Conservation (phyloP, 2,329 filamentous ascomycete genomes). For the Alternaria conjuncta region DNA sequence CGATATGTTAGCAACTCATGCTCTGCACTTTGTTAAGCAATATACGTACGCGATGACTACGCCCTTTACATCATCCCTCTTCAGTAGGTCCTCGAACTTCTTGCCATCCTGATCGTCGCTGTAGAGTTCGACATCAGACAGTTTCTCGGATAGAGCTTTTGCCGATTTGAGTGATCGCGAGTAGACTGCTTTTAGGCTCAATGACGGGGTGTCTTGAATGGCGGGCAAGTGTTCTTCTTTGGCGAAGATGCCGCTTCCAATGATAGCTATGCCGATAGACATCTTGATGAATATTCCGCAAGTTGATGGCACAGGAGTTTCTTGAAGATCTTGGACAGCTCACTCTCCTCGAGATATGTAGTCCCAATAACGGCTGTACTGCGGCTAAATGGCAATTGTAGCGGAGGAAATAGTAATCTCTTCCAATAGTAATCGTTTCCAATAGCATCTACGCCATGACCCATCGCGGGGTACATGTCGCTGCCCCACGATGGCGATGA, state of each 20-base stretch:
- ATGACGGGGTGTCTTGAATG: conserved; percentile 59
- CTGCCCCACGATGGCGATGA: conserved; percentile 23
- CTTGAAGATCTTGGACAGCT: not conserved
- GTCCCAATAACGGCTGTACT: conserved; percentile 6
- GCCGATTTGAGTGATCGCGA: conserved; percentile 67
- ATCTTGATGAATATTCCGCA: not conserved
- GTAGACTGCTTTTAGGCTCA: conserved; percentile 70
- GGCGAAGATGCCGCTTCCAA: conserved; percentile 69
- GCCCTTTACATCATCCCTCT: conserved; percentile 61
- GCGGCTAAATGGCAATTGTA: conserved; percentile 28
- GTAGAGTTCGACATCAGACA: conserved; percentile 61
- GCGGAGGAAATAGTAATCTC: not conserved
- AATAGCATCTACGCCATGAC: conserved; percentile 10
- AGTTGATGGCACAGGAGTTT: not conserved
- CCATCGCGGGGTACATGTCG: conserved; percentile 12
- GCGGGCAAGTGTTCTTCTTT: conserved; percentile 68
- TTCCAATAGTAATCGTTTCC: conserved; percentile 10
- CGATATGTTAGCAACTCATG: not conserved
- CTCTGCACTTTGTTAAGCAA: not conserved
- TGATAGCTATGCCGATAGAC: conserved; percentile 64
- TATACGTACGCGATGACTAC: conserved; percentile 60
- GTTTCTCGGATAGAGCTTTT: conserved; percentile 46
- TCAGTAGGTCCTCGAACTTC: conserved; percentile 60
- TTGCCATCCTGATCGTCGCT: conserved; percentile 60
- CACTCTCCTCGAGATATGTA: not conserved